Evolutionary conservation across 1,284 basidiomycete species (phyloP), one percentile per base, ranked within the genome.

Genomic region (Termitomyces sp.): DNA sequence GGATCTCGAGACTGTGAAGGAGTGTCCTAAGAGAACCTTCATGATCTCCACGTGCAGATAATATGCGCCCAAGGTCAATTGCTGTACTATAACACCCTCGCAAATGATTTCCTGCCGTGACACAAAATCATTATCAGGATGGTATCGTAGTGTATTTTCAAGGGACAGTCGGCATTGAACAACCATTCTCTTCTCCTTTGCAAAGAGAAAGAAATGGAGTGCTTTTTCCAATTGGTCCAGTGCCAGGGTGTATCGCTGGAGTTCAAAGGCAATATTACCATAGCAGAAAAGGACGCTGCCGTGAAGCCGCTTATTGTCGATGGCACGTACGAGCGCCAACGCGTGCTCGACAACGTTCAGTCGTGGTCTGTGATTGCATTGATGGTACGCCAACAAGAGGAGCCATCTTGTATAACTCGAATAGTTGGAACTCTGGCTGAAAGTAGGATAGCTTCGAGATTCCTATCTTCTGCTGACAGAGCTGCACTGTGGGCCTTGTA

Each of bases 401-500:
- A 52, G 37, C 41, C 46, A 24, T 44, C 16, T 35, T 28, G 35
- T 8, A 50, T 33, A 0, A 38, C 14, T 13, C 33, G 11, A 13
- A 28, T 14, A 13, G 26, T 19, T 16, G 39, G 26, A 21, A 16
- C 21, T 8, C 28, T 49, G 4, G 31, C 16, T 6, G 35, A 6
- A 16, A 55, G 46, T 8, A 55, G 43, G 28, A 55, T 33, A n/a
- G 38, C 21, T 11, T 55, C 34, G 6, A 55, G 35, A 21, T 55
- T 55, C 19, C 41, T 34, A 34, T 52, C 41, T 38, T 55, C 54
- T 5, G 35, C 50, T 26, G 40, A 48, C 7, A 52, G 10, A 10
- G 42, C 46, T n/a, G 28, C 18, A 13, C 24, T 31, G 30, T 45
- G 40, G 6, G n/a, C 34, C 19, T 46, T 48, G 38, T 52, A 46